Percentiles rank a stretch among this genome's conserved stretches.
Conservation (phyloP, 2,329 filamentous ascomycete species). For the Xylariaceae sp. region DNA sequence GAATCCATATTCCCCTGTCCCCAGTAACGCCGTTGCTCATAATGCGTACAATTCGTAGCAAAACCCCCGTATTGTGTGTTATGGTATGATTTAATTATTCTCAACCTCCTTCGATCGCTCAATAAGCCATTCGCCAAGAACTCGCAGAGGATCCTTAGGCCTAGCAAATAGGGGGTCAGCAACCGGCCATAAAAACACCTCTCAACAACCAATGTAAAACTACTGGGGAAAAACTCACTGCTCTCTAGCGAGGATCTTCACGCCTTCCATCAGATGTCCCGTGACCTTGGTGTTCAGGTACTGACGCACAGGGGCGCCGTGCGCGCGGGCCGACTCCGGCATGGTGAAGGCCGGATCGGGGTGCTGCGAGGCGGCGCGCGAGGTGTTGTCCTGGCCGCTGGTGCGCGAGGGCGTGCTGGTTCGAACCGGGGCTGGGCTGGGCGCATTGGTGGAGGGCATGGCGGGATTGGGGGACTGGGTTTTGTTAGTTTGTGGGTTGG, state of each 20-base stretch:
- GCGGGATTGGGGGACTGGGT: constrained; percentile 37
- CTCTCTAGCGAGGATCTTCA: constrained; percentile 67
- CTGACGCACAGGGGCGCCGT: constrained; percentile 63
- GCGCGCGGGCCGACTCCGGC: constrained; percentile 54
- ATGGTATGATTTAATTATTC: constrained; percentile 7
- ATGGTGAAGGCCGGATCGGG: constrained; percentile 50
- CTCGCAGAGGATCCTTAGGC: constrained; percentile 62
- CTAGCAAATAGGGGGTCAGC: constrained; percentile 34
- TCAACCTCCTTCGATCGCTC: constrained; percentile 64
- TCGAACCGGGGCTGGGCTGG: constrained; percentile 39
- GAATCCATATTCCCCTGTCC: constrained; percentile 16
- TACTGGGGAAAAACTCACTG: constrained; percentile 48
- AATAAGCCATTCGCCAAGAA: constrained; percentile 65
- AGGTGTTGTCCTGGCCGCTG: constrained; percentile 38
- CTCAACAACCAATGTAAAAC: neutral
- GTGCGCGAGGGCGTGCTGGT: constrained; percentile 45
- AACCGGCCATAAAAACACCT: neutral
- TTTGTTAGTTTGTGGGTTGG: neutral
- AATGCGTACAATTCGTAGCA: too few relatives aligned
- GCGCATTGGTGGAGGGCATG: constrained; percentile 25
- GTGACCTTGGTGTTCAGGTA: constrained; percentile 70
- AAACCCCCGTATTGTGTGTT: constrained; percentile 24
- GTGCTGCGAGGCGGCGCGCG: constrained; percentile 53
- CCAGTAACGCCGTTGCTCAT: too few relatives aligned
- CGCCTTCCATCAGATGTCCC: constrained; percentile 62